Percentiles rank a stretch among this genome's conserved stretches.
Conservation (phyloP, 371 early-diverging fungal species). For the Mortierella sp. region DNA sequence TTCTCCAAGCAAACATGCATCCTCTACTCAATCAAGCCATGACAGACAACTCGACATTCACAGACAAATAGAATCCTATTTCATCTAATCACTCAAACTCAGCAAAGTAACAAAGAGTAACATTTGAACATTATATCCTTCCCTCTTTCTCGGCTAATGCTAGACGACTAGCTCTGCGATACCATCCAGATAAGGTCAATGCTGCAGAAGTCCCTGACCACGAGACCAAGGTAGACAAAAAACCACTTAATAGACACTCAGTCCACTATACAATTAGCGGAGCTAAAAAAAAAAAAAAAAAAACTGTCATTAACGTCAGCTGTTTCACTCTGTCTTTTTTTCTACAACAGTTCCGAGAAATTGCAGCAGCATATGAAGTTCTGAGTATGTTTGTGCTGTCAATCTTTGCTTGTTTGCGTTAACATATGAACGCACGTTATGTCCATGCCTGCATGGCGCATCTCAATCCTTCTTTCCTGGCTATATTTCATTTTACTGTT, state of each 20-base stretch:
- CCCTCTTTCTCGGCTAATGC: conserved; percentile 1
- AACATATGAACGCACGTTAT: neutral
- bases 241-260: neutral
- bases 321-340: neutral
- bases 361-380: conserved; percentile 88
- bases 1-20: neutral
- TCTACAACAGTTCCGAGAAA: conserved; percentile 81
- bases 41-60: too few species aligned
- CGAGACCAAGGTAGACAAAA: conserved; percentile 39
- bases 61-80: too few species aligned
- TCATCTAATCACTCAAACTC: too few species aligned
- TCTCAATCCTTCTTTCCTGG: neutral
- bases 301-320: conserved; percentile 3
- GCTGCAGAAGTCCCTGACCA: conserved; percentile 53
- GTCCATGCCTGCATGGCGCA: neutral
- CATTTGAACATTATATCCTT: neutral
- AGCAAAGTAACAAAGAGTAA: too few species aligned
- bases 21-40: neutral
- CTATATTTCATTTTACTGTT: neutral
- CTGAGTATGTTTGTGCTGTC: conserved; percentile 56
- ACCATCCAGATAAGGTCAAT: conserved; percentile 84
- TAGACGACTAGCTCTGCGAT: conserved; percentile 78
- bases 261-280: neutral
- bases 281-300: neutral
- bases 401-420: neutral